Percentiles rank a stretch among this genome's conserved stretches.
Conservation (phyloP, 1,139 yeast genomes). For the Yamadazyma siamensis region DNA sequence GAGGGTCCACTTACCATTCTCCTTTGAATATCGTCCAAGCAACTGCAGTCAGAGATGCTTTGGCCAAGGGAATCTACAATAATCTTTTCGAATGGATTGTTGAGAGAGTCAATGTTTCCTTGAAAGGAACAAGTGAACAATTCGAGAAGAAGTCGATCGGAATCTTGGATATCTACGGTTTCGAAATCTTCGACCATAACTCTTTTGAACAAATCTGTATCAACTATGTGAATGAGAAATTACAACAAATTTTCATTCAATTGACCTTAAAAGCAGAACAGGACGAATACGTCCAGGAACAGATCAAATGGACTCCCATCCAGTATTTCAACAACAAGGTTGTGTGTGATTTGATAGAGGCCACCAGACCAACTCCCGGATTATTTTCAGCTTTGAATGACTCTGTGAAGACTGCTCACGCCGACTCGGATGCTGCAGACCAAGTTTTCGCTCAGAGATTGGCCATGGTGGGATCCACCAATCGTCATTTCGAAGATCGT, state of each 20-base stretch:
- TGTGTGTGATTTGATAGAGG: slow-evolving; percentile 96
- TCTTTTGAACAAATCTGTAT: slow-evolving; percentile 97
- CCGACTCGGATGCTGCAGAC: slow-evolving; percentile 95
- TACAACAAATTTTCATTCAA: slow-evolving; percentile 95
- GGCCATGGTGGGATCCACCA: slow-evolving; percentile 71
- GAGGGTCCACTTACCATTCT: slow-evolving; percentile 93
- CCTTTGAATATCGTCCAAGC: slow-evolving; percentile 94
- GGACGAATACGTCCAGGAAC: slow-evolving; percentile 93
- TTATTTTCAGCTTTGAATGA: slow-evolving; percentile 95
- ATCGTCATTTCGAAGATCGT: slow-evolving; percentile 88
- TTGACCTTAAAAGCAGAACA: slow-evolving; percentile 94
- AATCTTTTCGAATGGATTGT: slow-evolving; percentile 97
- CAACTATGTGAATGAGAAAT: slow-evolving; percentile 93
- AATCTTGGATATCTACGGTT: slow-evolving; percentile 95
- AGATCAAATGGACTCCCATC: slow-evolving; percentile 97
- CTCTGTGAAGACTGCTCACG: slow-evolving; percentile 97
- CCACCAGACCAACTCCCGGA: slow-evolving; percentile 88
- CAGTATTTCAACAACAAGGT: slow-evolving; percentile 94
- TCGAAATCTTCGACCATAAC: slow-evolving; percentile 95
- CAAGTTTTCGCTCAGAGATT: slow-evolving; percentile 93
- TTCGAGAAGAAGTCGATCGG: slow-evolving; percentile 67
- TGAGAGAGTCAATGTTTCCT: slow-evolving; percentile 80
- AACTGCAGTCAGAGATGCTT: slow-evolving; percentile 88
- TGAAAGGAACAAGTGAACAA: slow-evolving; percentile 37
- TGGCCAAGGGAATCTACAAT: slow-evolving; percentile 92